Base-by-base conservation (phyloP, 2,329 filamentous ascomycete genomes). In the Eutypa lata region DNA sequence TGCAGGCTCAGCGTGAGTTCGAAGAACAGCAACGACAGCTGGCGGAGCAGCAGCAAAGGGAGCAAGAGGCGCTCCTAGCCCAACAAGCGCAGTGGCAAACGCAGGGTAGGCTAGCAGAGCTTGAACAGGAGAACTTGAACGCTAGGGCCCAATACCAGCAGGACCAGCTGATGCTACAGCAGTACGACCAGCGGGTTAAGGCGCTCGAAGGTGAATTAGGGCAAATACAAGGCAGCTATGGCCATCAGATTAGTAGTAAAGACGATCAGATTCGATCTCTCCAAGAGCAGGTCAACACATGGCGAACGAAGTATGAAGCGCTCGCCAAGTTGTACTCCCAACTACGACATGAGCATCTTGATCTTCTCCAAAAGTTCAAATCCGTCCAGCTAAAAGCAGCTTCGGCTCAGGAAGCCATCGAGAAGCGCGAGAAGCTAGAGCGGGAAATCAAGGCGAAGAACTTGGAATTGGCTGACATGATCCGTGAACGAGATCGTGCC, bases 371-470 rank as follows among this genome's bases (percentile, higher is more conserved):
- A 67, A 97, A 95, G 68, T 97, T 96, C 75, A 99, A 99, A 80
- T 81, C 87, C 7, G 90, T 97, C 37, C 95, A 97, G 71, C 81
- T 97, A 58, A 99, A 97, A 79, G 94, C 94, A 2, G 91, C 93
- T 16, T 97, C 92, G 5, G 94, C 94, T 0, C 93, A 97, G 68
- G 94, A 99, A 74, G 94, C 94, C 1, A 96, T 97, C 58, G 94
- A 97, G 53, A 87, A 84, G 62, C 87, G 93, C 8, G 94, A 99
- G 76, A 96, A 95, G 77, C 81, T 99, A 49, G 91, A 97, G 75
- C 88, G 93, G 33, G 94, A 99, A 74, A 89, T 99, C 70, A 99
- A 99, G 82, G 97, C 93, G 28, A 99, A 99, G 83, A 99, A 99
- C 68, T 78, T 99, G n/a, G 94, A 99, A 71, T 76, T 99, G 56